phyloP scores from a whole-genome alignment of 305 asterid genomes.

The Striga hermonthica region DNA sequence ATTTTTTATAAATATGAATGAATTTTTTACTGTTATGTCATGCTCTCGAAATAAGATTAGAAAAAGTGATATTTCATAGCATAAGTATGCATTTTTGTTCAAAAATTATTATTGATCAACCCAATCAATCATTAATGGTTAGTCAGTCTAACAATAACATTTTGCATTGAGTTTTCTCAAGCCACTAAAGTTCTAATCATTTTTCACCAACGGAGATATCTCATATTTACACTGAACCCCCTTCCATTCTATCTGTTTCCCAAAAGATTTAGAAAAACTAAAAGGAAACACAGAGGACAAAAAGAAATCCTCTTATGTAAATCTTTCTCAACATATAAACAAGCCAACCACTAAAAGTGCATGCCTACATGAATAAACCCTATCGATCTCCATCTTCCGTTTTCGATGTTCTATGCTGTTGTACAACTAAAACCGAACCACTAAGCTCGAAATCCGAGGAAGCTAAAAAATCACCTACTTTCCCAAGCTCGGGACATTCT shows the following conservation, averaged over 20 bases:
- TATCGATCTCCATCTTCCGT: slow-evolving; percentile 43
- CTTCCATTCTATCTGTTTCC: slow-evolving; percentile 12
- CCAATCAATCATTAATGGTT: too few species aligned
- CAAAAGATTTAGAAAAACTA: neutral
- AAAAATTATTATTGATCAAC: too few species aligned
- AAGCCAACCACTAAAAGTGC: neutral
- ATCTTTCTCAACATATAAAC: slow-evolving; percentile 8
- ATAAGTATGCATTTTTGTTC: too few species aligned
- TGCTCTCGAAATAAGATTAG: neutral
- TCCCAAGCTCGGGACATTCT: slow-evolving; percentile 98
- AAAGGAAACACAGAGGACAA: slow-evolving; percentile 1
- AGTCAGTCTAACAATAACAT: too few species aligned
- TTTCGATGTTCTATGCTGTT: slow-evolving; percentile 63
- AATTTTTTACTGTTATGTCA: too few species aligned
- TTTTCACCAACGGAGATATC: slow-evolving; percentile 9
- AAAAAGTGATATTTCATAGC: too few species aligned
- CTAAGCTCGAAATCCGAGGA: slow-evolving; percentile 87
- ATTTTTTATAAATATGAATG: too few species aligned
- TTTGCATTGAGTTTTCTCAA: neutral
- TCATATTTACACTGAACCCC: slow-evolving; percentile 33
- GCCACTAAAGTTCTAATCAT: neutral
- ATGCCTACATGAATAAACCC: slow-evolving; percentile 11
- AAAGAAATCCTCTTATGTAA: neutral
- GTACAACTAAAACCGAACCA: slow-evolving; percentile 86
- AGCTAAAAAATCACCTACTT: slow-evolving; percentile 92